Percentiles rank a stretch among this genome's conserved stretches.
Conservation (phyloP, 805 yeast species). For the Lachancea meyersii region DNA sequence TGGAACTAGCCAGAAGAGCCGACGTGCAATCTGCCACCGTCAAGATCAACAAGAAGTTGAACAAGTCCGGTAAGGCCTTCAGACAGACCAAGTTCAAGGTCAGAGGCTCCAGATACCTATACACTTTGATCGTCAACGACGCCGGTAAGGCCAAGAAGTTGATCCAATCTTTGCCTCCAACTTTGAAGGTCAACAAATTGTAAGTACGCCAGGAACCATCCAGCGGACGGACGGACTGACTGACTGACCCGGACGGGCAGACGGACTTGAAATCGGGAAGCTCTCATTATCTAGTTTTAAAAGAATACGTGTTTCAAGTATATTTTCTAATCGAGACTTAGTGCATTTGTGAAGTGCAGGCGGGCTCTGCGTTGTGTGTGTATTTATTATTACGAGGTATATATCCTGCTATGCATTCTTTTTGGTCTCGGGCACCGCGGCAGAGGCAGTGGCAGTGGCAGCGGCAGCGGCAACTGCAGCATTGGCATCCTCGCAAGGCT, state of each 20-base stretch:
- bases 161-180: conserved; percentile 95
- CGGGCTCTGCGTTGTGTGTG: background rate
- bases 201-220: conserved; percentile 22
- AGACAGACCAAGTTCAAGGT: conserved; percentile 98
- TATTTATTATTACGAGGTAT: background rate
- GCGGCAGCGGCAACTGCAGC: background rate
- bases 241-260: too few species aligned
- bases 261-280: conserved; percentile 4
- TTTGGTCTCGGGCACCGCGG: conserved; percentile 4
- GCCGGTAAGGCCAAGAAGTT: conserved; percentile 96
- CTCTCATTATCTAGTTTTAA: conserved; percentile 3
- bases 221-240: too few species aligned
- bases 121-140: conserved; percentile 94
- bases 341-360: conserved; percentile 7
- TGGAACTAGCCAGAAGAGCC: conserved; percentile 92
- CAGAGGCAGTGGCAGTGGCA: background rate
- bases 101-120: conserved; percentile 90
- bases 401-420: conserved; percentile 3
- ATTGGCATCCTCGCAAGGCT: background rate
- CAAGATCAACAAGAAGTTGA: conserved; percentile 83
- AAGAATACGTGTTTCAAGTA: conserved; percentile 8
- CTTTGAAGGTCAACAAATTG: conserved; percentile 59
- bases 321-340: conserved; percentile 6
- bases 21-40: conserved; percentile 91
- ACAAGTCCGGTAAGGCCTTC: conserved; percentile 74